Conservation (phyloP, 306 rosid genomes). For the Dalbergia cultrata region DNA sequence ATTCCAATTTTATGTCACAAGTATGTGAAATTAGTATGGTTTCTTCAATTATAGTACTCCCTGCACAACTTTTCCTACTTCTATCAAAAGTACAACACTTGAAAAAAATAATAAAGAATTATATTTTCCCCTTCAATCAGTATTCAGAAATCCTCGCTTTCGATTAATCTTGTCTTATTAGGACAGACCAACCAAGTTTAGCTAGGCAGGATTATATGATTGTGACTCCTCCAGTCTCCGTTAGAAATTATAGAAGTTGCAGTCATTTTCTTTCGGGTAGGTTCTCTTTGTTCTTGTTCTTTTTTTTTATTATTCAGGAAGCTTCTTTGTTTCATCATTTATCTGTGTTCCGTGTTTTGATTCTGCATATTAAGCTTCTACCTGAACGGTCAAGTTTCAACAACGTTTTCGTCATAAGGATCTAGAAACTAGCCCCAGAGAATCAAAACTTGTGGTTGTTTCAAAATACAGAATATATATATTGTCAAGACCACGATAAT, state of each 20-base stretch:
- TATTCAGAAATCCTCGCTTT: background rate
- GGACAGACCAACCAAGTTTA: background rate
- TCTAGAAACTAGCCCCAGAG: constrained; percentile 38
- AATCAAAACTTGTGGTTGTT: background rate
- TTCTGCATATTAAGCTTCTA: background rate
- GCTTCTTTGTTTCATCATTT: background rate
- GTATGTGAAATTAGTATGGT: background rate
- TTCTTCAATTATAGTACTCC: background rate
- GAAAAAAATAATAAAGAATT: background rate
- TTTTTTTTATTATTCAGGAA: background rate
- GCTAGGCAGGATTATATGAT: background rate
- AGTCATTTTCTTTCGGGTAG: background rate
- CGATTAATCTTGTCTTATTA: background rate
- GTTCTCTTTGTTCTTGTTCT: background rate
- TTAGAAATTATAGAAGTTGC: background rate
- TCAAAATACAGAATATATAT: background rate
- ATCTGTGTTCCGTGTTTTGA: background rate
- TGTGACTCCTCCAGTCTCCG: too few relatives aligned
- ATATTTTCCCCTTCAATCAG: background rate
- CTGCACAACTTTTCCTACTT: too few relatives aligned
- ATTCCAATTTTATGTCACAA: too few relatives aligned
- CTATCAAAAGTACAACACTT: background rate
- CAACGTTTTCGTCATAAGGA: background rate
- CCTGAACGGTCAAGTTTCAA: constrained; percentile 7
- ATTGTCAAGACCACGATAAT: background rate